Base-by-base conservation (phyloP, 805 yeast species). In the Nakazawaea pomicola region DNA sequence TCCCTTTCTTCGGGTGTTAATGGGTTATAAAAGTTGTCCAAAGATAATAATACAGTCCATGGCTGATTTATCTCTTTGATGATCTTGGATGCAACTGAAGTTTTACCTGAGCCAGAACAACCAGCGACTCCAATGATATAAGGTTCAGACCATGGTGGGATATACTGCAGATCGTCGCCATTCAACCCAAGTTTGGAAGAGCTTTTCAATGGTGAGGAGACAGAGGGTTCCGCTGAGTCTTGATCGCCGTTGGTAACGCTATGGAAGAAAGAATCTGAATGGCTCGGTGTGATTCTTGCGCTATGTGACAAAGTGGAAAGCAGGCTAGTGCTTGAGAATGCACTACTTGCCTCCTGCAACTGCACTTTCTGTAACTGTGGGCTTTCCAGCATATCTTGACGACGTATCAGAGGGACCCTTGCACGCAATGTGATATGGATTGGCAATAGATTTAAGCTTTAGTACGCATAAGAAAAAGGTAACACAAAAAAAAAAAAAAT, bases 1-100 rank as follows among this genome's bases (percentile, higher is more conserved):
- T 65, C 51, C 14, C 83, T 68, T 48, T 86, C 76, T 32, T 78
- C 91, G 2, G 59, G 62, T 1, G 68, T 70, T 49, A 93, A 67
- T 0, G 93, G 93, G 36, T 73, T 78, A 64, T 93, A 93, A 57
- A 91, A 93, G 61, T 91, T 91, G 57, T 93, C 99, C 64, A 89
- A 70, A 1, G 96, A 84, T 16, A 91, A 56, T 43, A 93, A 67
- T 10, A 93, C 91, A 0, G 97, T 87, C 96, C 98, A 90, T 1
- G 98, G 98, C 41, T 87, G 87, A 61, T 87, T 81, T 45, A 76
- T 62, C 46, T 80, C 79, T 41, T 82, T 76, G 39, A 90, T 85
- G 51, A 93, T 82, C 48, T 76, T 74, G 29, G 88, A 80, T 0
- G 97, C 93, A 15, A 93, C 87, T 27, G 95, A 83, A 0, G 98